Base-by-base conservation (phyloP, 2,329 filamentous ascomycete species). In the Penicillium nordicum region DNA sequence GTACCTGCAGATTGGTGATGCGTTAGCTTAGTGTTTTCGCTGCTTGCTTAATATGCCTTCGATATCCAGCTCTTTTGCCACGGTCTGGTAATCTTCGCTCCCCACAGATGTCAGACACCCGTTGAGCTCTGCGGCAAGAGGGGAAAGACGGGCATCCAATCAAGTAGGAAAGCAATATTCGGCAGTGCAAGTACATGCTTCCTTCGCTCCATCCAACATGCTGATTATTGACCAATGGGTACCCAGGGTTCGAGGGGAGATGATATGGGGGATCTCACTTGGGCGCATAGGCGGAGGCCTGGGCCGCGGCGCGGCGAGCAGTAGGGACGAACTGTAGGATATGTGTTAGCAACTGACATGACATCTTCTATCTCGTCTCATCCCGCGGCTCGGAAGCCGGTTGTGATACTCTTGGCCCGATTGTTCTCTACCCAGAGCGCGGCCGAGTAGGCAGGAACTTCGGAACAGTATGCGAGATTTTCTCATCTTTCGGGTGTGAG, bases 271-370 rank as follows among this genome's bases (percentile, higher is more conserved):
- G 29, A 46, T 67, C 74, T 72, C 78, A 86, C 83, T 82, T 79
- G 59, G 83, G 83, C 53, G 80, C 83, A 68, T 81, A 84, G 55
- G 79, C 80, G 70, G 81, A 83, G 59, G 79, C 76, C 69, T 78
- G 72, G 72, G 67, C 67, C 63, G 69, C 71, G 57, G 70, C 69
- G 50, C 71, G 71, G 63, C 70, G 71, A 59, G 69, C 62, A 50
- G 71, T 69, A 53, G 71, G 63, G 60, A 68, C 64, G 67, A 74
- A 72, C 69, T 72, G 50, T 58, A 49, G 23, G 40, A 38, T 32
- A 12, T 9, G 29, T 61, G 62, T 71, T 63, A 69, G 65, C 57
- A 52, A 55, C 53, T 43, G 46, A 58, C 25, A 2, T 25, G 9
- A 18, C 18, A 9, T 50, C 27, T 30, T 41, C n/a, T 6, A 36